Conservation (phyloP, 2,329 filamentous ascomycete genomes). For the Pestalotiopsis sp. region DNA sequence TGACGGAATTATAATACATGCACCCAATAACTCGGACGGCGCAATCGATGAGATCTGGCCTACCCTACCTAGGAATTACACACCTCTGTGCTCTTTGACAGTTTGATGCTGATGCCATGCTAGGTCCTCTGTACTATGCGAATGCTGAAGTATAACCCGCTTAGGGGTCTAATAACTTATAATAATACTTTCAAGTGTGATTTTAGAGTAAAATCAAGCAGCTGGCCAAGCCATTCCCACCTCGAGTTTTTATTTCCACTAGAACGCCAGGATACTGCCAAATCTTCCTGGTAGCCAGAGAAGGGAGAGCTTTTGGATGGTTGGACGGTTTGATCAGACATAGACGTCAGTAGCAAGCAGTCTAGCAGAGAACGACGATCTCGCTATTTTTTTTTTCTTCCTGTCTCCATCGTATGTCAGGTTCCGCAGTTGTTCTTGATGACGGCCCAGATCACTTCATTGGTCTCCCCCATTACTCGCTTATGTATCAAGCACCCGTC, state of each 20-base stretch:
- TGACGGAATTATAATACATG: background rate
- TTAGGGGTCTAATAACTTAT: background rate
- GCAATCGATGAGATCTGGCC: background rate
- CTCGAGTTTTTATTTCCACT: too few species aligned
- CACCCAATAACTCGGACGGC: background rate
- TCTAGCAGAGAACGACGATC: background rate
- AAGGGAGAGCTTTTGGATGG: too few species aligned
- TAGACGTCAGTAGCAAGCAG: too few species aligned
- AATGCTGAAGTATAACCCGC: background rate
- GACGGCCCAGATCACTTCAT: background rate
- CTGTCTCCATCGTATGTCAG: background rate
- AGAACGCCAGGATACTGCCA: too few species aligned
- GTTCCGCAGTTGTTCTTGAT: background rate
- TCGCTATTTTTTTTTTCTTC: background rate
- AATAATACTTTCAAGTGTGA: background rate
- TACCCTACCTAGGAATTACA: too few species aligned
- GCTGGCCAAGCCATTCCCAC: too few species aligned
- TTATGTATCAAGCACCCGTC: constrained; percentile 2
- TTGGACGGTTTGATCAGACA: too few species aligned
- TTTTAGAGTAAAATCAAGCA: background rate
- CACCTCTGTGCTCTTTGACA: too few species aligned
- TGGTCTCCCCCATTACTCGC: constrained; percentile 1
- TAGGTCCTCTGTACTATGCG: background rate
- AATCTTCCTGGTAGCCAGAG: too few species aligned
- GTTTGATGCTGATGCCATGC: background rate